A percentile compares a stretch with the other conserved stretches of the same genome.
phyloP scores from a whole-genome alignment of 345 rosid species.

The Aethionema arabicum region DNA sequence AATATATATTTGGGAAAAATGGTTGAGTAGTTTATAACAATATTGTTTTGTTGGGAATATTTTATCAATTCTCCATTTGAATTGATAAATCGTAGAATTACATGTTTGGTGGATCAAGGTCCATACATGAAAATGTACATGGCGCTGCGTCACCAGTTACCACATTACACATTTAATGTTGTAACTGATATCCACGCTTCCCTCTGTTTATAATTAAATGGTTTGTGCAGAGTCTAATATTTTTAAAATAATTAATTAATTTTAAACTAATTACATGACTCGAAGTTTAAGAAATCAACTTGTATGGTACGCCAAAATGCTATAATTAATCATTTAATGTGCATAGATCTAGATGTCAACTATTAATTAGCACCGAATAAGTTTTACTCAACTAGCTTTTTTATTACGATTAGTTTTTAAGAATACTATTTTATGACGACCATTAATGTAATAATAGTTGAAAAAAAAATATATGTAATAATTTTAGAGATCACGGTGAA shows the following conservation, averaged over 20 bases:
- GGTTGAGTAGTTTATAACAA: no score
- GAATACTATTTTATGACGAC: not conserved
- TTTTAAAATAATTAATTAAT: no score
- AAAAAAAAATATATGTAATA: no score
- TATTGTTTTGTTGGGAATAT: no score
- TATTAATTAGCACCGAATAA: slow-evolving; percentile 10
- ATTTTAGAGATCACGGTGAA: no score
- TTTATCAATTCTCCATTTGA: no score
- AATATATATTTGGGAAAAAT: no score
- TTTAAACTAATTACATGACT: not conserved
- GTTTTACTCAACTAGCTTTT: slow-evolving; percentile 20
- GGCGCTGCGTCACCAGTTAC: no score
- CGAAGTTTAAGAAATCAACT: slow-evolving; percentile 3
- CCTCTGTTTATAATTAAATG: not conserved
- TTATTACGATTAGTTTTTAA: slow-evolving; percentile 7
- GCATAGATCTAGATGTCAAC: slow-evolving; percentile 30
- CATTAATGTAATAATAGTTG: no score
- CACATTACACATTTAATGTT: slow-evolving; percentile 24
- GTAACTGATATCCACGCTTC: slow-evolving; percentile 13
- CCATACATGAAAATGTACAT: slow-evolving; percentile 6
- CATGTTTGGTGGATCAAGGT: not conserved
- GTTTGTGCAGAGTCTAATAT: no score
- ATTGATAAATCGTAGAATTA: no score
- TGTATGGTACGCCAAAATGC: slow-evolving; percentile 6
- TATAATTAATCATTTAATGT: not conserved